Evolutionary conservation across 805 yeast genomes (phyloP).

Genomic region (Ogataea methylovora): DNA sequence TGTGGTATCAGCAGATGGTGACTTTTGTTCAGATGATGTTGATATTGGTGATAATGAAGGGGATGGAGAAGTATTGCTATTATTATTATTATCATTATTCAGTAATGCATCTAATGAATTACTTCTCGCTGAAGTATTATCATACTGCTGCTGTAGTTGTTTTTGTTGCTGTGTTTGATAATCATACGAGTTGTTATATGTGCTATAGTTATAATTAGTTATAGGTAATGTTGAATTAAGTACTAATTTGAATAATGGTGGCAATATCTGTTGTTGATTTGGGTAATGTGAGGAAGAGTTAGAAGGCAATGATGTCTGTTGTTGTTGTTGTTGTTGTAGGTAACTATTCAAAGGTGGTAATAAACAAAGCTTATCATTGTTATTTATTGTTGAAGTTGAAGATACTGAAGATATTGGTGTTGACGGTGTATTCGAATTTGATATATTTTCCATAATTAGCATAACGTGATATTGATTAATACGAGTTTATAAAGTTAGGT

Average conservation of each 20-base stretch:
- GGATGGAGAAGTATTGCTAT: not conserved
- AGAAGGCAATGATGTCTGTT: constrained; percentile 2
- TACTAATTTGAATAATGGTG: constrained; percentile 19
- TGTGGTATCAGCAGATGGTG: not conserved
- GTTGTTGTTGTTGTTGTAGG: constrained; percentile 5
- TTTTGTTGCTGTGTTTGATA: constrained; percentile 2
- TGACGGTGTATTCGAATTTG: too few relatives aligned
- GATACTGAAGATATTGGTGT: not conserved
- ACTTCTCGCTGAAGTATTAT: too few relatives aligned
- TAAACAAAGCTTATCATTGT: too few relatives aligned
- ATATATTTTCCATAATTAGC: too few relatives aligned
- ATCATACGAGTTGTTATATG: constrained; percentile 1
- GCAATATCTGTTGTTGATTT: constrained; percentile 6
- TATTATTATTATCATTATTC: not conserved
- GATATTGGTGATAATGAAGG: not conserved
- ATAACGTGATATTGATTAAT: too few relatives aligned
- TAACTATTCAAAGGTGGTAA: not conserved
- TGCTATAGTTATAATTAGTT: constrained; percentile 7
- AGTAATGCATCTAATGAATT: not conserved
- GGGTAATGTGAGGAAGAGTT: constrained; percentile 2
- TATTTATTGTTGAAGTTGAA: not conserved
- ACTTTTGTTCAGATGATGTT: not conserved
- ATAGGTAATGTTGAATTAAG: constrained; percentile 18
- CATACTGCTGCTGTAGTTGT: constrained; percentile 1
- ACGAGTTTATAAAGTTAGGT: too few relatives aligned